A percentile compares a stretch with the other conserved stretches of the same genome.
These are phyloP conservation scores for Neospora caninum DNA, from an alignment of 169 alveolate species.

Conservation along the genomic window DNA sequence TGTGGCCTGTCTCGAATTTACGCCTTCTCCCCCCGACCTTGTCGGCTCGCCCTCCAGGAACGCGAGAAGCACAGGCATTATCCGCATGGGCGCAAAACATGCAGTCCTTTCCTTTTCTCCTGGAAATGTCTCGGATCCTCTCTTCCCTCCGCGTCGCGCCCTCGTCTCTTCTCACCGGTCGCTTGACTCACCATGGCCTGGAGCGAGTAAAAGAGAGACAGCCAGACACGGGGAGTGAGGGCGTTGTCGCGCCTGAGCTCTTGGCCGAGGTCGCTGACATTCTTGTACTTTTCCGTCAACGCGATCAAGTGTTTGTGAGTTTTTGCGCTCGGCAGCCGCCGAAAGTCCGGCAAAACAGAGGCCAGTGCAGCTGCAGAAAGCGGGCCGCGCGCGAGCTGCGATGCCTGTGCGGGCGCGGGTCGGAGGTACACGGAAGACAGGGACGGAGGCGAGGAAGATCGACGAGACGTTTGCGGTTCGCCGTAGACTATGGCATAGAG, in stretches of 20 bases:
- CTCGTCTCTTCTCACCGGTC: too few relatives aligned
- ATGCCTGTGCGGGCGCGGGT: neutral
- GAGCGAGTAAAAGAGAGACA: neutral
- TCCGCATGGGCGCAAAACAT: too few relatives aligned
- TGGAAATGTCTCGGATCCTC: too few relatives aligned
- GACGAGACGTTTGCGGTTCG: neutral
- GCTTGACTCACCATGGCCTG: neutral
- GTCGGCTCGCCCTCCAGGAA: too few relatives aligned
- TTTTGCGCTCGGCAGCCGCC: neutral
- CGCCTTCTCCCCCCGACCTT: too few relatives aligned
- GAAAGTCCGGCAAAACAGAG: neutral
- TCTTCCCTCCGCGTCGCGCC: too few relatives aligned
- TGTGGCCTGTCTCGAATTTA: too few relatives aligned
- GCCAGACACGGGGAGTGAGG: neutral
- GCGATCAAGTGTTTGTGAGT: neutral
- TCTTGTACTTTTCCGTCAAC: neutral
- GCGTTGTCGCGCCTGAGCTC: neutral
- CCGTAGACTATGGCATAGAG: neutral
- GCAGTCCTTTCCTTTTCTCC: too few relatives aligned
- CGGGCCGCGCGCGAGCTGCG: conserved; percentile 17
- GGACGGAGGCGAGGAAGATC: neutral
- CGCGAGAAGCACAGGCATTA: too few relatives aligned
- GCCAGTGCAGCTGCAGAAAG: neutral
- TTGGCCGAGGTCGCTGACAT: neutral
- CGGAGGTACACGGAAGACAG: neutral